Conservation (phyloP, 73 alveolate genomes). For the Tetrahymena thermophila region DNA sequence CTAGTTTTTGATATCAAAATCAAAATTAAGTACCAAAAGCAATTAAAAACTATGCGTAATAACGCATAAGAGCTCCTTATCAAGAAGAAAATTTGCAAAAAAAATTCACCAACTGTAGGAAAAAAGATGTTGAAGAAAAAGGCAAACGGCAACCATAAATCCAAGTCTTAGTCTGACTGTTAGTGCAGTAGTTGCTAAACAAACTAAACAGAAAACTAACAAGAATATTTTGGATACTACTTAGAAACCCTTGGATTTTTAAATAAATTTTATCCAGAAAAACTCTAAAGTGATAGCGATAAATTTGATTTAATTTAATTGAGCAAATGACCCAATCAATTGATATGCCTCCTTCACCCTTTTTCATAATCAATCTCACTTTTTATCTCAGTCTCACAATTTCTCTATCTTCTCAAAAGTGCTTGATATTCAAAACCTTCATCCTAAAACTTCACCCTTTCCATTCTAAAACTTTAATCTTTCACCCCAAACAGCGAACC, state of each 20-base stretch:
- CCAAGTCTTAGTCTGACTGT: not conserved
- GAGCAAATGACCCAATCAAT: not conserved
- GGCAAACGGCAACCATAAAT: not conserved
- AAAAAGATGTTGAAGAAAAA: not conserved
- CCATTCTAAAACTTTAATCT: not conserved
- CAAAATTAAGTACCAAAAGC: not conserved
- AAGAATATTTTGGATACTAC: not conserved
- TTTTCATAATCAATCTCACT: too few relatives aligned
- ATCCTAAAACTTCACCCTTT: not conserved
- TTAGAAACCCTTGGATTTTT: not conserved
- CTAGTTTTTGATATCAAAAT: not conserved
- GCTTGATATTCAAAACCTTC: not conserved
- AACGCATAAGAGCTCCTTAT: not conserved
- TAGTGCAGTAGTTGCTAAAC: not conserved
- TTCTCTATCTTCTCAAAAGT: too few relatives aligned
- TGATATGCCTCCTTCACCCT: not conserved
- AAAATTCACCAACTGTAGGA: not conserved
- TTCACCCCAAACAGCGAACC: not conserved
- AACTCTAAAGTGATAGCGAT: not conserved
- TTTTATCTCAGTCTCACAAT: too few relatives aligned
- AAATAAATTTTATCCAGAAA: not conserved
- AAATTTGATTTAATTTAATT: not conserved
- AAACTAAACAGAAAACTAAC: not conserved
- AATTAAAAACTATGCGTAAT: not conserved
- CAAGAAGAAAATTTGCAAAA: not conserved